These are phyloP conservation scores for Jatropha curcas DNA, from an alignment of 345 rosid genomes.

Conservation along the genomic window DNA sequence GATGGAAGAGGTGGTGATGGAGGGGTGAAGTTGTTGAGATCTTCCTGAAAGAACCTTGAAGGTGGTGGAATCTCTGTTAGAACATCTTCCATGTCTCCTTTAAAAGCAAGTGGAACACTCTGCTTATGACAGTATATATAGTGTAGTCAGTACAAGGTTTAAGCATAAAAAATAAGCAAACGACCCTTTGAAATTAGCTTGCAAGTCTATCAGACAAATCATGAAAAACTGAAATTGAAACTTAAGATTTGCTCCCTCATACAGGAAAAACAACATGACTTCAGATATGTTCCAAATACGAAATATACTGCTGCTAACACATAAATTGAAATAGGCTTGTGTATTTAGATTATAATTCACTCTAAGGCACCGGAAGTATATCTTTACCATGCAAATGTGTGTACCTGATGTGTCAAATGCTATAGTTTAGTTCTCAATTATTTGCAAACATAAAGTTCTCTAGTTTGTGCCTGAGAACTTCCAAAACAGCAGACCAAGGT, in stretches of 20 bases:
- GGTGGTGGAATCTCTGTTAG: conserved; percentile 92
- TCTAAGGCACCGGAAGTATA: neutral
- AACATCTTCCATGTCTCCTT: conserved; percentile 74
- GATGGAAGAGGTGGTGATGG: conserved; percentile 55
- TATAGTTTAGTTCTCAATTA: too few relatives aligned
- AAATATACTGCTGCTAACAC: too few relatives aligned
- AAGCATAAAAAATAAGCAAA: neutral
- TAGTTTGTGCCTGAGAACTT: neutral
- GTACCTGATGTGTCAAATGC: neutral
- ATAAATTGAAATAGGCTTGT: too few relatives aligned
- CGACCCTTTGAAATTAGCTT: neutral
- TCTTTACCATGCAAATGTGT: neutral
- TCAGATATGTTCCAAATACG: too few relatives aligned
- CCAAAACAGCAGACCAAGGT: neutral
- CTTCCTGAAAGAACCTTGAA: conserved; percentile 91
- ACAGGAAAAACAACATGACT: neutral
- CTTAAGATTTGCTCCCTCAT: neutral
- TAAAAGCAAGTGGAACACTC: conserved; percentile 1
- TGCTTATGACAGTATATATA: neutral
- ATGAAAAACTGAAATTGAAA: neutral
- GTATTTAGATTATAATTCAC: neutral
- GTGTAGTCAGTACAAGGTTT: neutral
- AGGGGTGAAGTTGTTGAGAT: conserved; percentile 73
- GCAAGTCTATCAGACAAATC: neutral
- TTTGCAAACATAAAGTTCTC: too few relatives aligned